Percentiles rank a stretch among this genome's conserved stretches.
Conservation (phyloP, 768 basidiomycete genomes). For the Termitomyces eurrhizus region DNA sequence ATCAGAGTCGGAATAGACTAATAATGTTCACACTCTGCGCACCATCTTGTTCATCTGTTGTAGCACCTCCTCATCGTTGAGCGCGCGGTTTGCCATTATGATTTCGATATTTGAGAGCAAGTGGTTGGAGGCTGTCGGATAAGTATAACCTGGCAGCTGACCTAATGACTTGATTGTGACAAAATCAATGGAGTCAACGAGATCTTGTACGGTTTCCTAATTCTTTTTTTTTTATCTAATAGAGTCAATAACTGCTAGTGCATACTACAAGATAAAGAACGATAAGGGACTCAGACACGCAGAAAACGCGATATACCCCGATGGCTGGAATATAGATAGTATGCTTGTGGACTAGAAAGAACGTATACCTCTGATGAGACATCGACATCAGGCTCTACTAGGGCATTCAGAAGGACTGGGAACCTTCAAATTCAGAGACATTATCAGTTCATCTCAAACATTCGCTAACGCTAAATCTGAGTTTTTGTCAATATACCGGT, state of each 20-base stretch:
- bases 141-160: neutral
- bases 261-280: neutral
- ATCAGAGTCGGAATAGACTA: slow-evolving; percentile 8
- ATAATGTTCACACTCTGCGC: slow-evolving; percentile 18
- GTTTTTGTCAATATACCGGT: neutral
- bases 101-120: neutral
- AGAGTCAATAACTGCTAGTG: neutral
- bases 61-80: slow-evolving; percentile 94
- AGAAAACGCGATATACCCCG: neutral
- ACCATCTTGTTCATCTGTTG: slow-evolving; percentile 99
- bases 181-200: slow-evolving; percentile 8
- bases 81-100: slow-evolving; percentile 67
- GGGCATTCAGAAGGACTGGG: no score
- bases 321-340: neutral
- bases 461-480: neutral
- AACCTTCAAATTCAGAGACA: neutral
- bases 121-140: neutral
- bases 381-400: neutral
- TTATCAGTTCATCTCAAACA: neutral
- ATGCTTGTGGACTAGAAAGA: neutral
- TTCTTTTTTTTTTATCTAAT: neutral
- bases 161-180: slow-evolving; percentile 1
- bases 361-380: neutral
- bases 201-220: no score
- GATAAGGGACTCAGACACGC: neutral